Evolutionary conservation across 2,329 filamentous ascomycete species (phyloP), one percentile per base, ranked within the genome.

Genomic region (Fusarium phyllophilum): DNA sequence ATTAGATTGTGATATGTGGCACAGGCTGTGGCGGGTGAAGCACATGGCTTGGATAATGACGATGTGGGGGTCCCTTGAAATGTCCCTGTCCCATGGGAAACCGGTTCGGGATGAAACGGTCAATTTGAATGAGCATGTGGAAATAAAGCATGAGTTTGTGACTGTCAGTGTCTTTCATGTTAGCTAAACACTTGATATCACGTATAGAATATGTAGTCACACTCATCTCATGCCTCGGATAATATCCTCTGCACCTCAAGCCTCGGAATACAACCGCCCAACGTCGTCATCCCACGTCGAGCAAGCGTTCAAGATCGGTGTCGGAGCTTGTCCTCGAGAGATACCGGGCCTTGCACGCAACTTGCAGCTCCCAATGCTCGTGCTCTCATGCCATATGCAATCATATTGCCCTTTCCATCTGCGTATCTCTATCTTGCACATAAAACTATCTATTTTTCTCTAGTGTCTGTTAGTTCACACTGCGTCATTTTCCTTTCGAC

Each of bases 401-500:
- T 48, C 41, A 48, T 44, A 58, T 48, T 41, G 10, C 24, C 13
- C 36, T 51, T 44, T 26, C 24, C 39, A 36, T 31, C 15, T 67
- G 14, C 48, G 26, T 33, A 54, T 64, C 34, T 29, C 24, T 41
- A 9, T 38, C 38, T 24, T 39, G n/a, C 46, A 49, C 41, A 51
- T 42, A 31, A 39, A 42, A n/a, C 33, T 49, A 49, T 39, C 33
- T 49, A 38, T 26, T 68, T 70, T 73, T 62, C 64, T 63, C 48
- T 77, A 68, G 76, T 71, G 61, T 61, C 62, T 58, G 63, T 70
- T 75, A 69, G 67, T 74, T 68, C 49, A 56, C 24, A 20, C 72
- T 78, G 76, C 75, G 76, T 78, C 70, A 78, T 78, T 78, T 78
- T 78, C 68, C 74, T 78, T 78, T 78, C 44, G 59, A 72, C 33